Evolutionary conservation across 2,329 filamentous ascomycete genomes (phyloP).

Genomic region (Aaosphaeria arxii): DNA sequence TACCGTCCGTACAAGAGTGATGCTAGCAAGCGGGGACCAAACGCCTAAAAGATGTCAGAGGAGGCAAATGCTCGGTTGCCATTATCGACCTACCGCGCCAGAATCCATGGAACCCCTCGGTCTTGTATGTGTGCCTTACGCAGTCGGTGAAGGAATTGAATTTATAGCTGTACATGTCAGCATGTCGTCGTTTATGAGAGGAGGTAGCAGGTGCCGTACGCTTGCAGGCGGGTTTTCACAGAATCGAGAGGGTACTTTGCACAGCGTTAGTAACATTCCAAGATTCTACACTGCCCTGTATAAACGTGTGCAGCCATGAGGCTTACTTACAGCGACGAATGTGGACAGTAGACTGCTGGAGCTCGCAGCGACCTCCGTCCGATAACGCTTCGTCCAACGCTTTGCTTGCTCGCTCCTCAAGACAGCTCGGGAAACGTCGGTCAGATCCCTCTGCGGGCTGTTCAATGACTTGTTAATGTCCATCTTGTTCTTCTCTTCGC

Average conservation of each 20-base stretch:
- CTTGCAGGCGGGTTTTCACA: slow-evolving; percentile 87
- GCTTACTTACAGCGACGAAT: slow-evolving; percentile 59
- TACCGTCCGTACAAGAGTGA: slow-evolving; percentile 73
- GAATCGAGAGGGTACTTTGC: slow-evolving; percentile 75
- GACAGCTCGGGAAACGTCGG: slow-evolving; percentile 29
- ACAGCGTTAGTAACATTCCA: slow-evolving; percentile 15
- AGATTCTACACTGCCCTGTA: no score
- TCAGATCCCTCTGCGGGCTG: slow-evolving; percentile 38
- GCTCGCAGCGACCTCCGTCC: slow-evolving; percentile 77
- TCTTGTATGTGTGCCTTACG: slow-evolving; percentile 68
- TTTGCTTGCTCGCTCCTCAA: slow-evolving; percentile 44
- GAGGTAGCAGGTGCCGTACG: slow-evolving; percentile 36
- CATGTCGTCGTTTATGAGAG: background rate
- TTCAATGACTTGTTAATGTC: slow-evolving; percentile 12
- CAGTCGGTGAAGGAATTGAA: slow-evolving; percentile 73
- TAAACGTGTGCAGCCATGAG: background rate
- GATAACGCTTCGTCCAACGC: slow-evolving; percentile 69
- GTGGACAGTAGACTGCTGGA: slow-evolving; percentile 76
- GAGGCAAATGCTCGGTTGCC: no score
- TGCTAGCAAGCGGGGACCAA: slow-evolving; percentile 74
- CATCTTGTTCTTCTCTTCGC: slow-evolving; percentile 19
- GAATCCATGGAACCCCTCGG: slow-evolving; percentile 49
- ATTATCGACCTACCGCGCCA: slow-evolving; percentile 48
- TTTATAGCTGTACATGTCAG: slow-evolving; percentile 54
- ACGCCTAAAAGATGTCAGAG: slow-evolving; percentile 52